Evolutionary conservation across 2,329 filamentous ascomycete genomes (phyloP).

Genomic region (Incumbomyces delicatus): DNA sequence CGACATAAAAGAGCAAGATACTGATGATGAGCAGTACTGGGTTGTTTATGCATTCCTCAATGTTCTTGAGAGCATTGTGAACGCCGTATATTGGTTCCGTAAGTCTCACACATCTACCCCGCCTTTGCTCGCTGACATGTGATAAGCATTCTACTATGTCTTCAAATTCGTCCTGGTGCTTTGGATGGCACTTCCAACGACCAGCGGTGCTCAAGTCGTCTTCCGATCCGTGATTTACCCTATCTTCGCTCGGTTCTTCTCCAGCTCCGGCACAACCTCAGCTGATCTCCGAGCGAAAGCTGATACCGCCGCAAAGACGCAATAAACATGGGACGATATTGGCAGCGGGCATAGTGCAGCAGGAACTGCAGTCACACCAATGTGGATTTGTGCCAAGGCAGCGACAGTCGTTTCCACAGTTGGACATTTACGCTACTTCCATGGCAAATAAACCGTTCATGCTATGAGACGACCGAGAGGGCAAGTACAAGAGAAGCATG

Average conservation of each 20-base stretch:
- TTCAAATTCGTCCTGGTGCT: constrained; percentile 98
- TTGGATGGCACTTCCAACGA: constrained; percentile 94
- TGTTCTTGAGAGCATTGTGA: constrained; percentile 56
- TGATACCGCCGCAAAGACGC: constrained; percentile 54
- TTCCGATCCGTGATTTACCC: constrained; percentile 95
- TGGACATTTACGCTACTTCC: too few species aligned
- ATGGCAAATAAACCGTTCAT: too few species aligned
- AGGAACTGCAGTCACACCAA: not conserved
- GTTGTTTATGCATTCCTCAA: constrained; percentile 57
- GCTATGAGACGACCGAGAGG: too few species aligned
- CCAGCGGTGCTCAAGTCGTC: constrained; percentile 91
- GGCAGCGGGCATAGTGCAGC: not conserved
- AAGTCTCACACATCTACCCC: constrained; percentile 17
- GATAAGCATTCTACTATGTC: constrained; percentile 83
- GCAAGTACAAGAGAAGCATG: too few species aligned
- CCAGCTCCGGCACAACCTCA: constrained; percentile 58
- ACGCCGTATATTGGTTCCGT: constrained; percentile 61
- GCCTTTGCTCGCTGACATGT: constrained; percentile 18
- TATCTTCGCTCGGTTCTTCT: constrained; percentile 87
- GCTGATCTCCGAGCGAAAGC: constrained; percentile 82
- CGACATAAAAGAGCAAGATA: constrained; percentile 13
- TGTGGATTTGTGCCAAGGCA: too few species aligned
- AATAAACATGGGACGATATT: constrained; percentile 34
- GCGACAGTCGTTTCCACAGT: too few species aligned
- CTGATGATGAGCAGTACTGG: constrained; percentile 48